These are phyloP conservation scores for Mycena leptocephala DNA, from an alignment of 768 basidiomycete species.

Conservation along the genomic window DNA sequence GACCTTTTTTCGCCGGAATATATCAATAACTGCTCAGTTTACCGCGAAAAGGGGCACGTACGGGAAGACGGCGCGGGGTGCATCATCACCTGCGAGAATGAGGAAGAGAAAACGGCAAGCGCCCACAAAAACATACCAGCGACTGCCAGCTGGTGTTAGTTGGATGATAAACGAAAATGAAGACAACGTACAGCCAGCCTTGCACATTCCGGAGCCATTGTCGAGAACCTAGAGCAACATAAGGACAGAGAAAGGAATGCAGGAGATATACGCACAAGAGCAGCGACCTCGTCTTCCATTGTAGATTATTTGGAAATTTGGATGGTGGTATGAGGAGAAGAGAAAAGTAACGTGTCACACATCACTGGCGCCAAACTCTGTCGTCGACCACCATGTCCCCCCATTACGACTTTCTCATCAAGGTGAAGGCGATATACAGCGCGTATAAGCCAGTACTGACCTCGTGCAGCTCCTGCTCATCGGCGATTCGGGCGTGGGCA, in stretches of 20 bases:
- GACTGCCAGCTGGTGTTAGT: slow-evolving; percentile 58
- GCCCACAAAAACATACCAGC: slow-evolving; percentile 65
- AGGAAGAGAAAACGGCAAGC: slow-evolving; percentile 12
- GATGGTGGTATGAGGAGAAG: slow-evolving; percentile 19
- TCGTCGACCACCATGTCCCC: slow-evolving; percentile 31
- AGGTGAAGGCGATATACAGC: slow-evolving; percentile 45
- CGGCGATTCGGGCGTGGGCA: slow-evolving; percentile 96
- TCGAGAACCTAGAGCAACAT: slow-evolving; percentile 77
- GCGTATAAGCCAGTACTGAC: not conserved
- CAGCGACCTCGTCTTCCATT: slow-evolving; percentile 81
- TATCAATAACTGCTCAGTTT: slow-evolving; percentile 15
- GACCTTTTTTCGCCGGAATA: no score
- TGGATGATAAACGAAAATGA: slow-evolving; percentile 16
- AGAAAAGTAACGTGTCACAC: slow-evolving; percentile 13
- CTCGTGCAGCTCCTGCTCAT: slow-evolving; percentile 81
- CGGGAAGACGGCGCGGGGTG: slow-evolving; percentile 96
- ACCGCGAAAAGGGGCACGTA: slow-evolving; percentile 60
- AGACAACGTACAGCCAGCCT: slow-evolving; percentile 92
- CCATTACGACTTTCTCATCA: slow-evolving; percentile 93
- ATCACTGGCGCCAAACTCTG: not conserved
- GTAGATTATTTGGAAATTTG: slow-evolving; percentile 31
- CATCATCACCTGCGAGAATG: slow-evolving; percentile 82
- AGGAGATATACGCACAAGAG: slow-evolving; percentile 57
- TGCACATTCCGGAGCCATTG: slow-evolving; percentile 99
- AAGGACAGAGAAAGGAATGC: slow-evolving; percentile 8